Evolutionary conservation across 192 early-diverging fungal genomes (phyloP).

Genomic region (Martensiomyces pterosporus): DNA sequence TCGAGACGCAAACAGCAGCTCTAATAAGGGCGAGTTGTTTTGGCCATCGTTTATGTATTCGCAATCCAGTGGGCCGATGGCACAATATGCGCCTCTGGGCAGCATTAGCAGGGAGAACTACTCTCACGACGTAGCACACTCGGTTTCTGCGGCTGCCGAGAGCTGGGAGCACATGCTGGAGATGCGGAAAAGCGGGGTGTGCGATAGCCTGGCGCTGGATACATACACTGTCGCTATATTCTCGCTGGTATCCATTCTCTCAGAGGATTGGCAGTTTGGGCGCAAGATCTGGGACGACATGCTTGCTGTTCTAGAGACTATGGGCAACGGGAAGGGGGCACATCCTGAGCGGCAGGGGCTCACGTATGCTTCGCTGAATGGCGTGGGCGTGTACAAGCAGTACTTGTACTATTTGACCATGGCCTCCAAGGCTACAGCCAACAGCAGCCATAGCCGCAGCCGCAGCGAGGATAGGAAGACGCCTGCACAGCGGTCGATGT

Average conservation of each 20-base stretch:
- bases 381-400: conserved; percentile 35
- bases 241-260: conserved; percentile 15
- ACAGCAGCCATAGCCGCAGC: not conserved
- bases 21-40: conserved; percentile 8
- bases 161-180: conserved; percentile 28
- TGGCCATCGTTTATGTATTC: conserved; percentile 47
- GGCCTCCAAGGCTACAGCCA: conserved; percentile 4
- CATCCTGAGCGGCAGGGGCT: not conserved
- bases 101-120: conserved; percentile 5
- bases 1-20: not conserved
- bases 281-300: conserved; percentile 37
- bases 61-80: conserved; percentile 20
- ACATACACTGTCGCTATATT: conserved; percentile 34
- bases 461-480: no score
- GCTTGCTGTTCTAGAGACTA: not conserved
- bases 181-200: not conserved
- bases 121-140: conserved; percentile 1
- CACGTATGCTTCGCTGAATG: conserved; percentile 9
- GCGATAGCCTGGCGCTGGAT: conserved; percentile 8
- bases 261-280: conserved; percentile 30
- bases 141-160: conserved; percentile 8
- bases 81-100: not conserved
- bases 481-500: no score
- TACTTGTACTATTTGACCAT: conserved; percentile 24
- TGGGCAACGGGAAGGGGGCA: not conserved